Evolutionary conservation across 106 monocot genomes (phyloP), one percentile per base, ranked within the genome.

Genomic region (Alisma plantagoaquatica): DNA sequence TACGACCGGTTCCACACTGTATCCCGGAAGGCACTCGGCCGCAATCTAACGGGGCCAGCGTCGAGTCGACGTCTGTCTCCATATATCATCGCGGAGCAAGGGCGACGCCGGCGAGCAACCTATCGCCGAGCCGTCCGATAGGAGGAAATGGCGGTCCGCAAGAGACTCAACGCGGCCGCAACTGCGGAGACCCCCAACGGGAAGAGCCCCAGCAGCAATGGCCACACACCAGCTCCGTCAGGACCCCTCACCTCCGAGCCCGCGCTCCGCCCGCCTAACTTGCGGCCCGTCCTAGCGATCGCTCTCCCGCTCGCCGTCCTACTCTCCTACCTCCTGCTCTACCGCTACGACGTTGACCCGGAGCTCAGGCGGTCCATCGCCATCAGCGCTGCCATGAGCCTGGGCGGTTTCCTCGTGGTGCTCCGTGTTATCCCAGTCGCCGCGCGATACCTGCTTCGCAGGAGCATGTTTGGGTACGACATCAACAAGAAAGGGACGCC

Each of bases 401-500:
- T 46, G 7, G 46, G 14, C 8, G 46, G 46, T 7, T 46, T 46
- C 46, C 7, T 46, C 6, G 18, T 1, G 16, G n/a, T 20, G 18
- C 18, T 46, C 46, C 46, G 46, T 17, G 16, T 46, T 8, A 46
- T 46, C 0, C 46, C 46, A 7, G 46, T 46, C 18, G 46, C 46
- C 18, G 46, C 46, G 16, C 16, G 18, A 20, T 46, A 46, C n/a
- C 18, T 46, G 46, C 46, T 46, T 7, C 7, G 46, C 18, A 15
- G 46, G 46, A 46, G 21, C 21, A 15, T 46, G 16, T 46, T 46
- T 19, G 46, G 46, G 1, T 46, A 16, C 21, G 46, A 46, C 18
- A 46, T 46, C 18, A 46, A 46, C 18, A 46, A 46, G 46, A 46
- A 46, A 19, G 46, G 46, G 14, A 46, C 46, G 6, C 46, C 46